Base-by-base conservation (phyloP, 2,329 filamentous ascomycete genomes). In the Epichloe gansuensis region DNA sequence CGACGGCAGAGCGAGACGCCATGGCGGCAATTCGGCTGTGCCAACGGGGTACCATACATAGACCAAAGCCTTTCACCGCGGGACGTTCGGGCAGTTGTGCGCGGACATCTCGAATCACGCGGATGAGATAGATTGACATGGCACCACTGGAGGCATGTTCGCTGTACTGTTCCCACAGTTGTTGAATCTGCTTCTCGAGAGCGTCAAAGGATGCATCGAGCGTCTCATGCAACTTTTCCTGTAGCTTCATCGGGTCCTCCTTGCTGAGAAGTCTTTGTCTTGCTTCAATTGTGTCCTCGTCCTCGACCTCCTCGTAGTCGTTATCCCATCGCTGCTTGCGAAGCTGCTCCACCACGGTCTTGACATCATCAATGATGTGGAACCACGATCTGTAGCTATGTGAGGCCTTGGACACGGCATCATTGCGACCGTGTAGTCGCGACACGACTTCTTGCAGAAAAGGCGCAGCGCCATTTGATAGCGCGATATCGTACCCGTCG, bases 281-380 rank as follows among this genome's bases (percentile, higher is more conserved):
- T 17, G 75, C 75, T 56, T 88, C 83, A 21, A 86, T 77, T 1
- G 77, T 80, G 51, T 86, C 76, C 56, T 91, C 86, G 55, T 89
- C 85, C 55, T 89, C 85, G 42, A 88, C 80, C 49, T 86, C 81
- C 49, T 85, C 81, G 31, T 83, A 75, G 55, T 88, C 85, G 52
- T 88, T 84, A 56, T 91, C 85, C 86, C 87, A 91, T 52, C 81
- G 78, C 58, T 84, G 81, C 46, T 78, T 77, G 55, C 75, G 79
- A 59, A 93, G 76, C 54, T 80, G 75, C 42, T 82, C 80, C 7
- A 90, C 77, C 3, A 84, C 74, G 17, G 73, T 71, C 44, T 76
- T 76, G 13, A 86, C 78, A 50, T 83, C 80, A 55, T 84, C 78
- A n/a, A 94, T 79, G 5, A 84, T 78, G n/a, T 75, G 73, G 46